Conservation (phyloP, 495 filamentous ascomycete species). For the Penicillium tannophilum region DNA sequence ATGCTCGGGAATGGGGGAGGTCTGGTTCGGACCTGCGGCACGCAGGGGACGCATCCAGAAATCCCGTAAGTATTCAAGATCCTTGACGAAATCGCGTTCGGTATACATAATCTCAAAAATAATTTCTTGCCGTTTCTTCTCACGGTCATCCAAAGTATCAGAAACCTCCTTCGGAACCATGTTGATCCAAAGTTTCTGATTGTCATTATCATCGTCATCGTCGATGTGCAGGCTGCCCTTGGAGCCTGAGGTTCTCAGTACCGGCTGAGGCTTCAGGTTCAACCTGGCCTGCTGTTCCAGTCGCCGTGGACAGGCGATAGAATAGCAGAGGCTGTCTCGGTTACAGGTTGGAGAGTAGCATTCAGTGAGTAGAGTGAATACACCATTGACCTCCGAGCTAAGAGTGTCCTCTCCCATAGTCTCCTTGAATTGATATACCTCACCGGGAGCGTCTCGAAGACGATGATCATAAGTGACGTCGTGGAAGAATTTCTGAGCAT, state of each 20-base stretch:
- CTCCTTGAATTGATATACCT: constrained; percentile 97
- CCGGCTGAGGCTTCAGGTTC: constrained; percentile 88
- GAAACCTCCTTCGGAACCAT: constrained; percentile 94
- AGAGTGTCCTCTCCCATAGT: constrained; percentile 83
- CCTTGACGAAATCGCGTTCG: constrained; percentile 98
- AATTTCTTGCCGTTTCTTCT: constrained; percentile 97
- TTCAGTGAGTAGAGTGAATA: constrained; percentile 94
- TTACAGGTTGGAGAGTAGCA: constrained; percentile 99
- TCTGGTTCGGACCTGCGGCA: constrained; percentile 60
- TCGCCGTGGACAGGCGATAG: constrained; percentile 93
- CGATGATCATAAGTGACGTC: constrained; percentile 98
- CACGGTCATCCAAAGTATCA: constrained; percentile 80
- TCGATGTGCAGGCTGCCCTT: constrained; percentile 74
- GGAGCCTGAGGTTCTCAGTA: constrained; percentile 79
- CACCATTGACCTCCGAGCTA: constrained; percentile 86
- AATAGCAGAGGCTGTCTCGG: constrained; percentile 92
- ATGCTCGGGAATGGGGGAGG: constrained; percentile 86
- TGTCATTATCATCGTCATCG: constrained; percentile 82
- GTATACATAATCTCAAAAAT: constrained; percentile 99
- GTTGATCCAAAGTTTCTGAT: constrained; percentile 99
- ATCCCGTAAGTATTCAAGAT: constrained; percentile 95
- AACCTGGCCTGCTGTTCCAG: constrained; percentile 92
- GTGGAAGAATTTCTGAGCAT: constrained; percentile 99
- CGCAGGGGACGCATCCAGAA: constrained; percentile 98
- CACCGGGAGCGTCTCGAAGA: constrained; percentile 82